Conservation (phyloP, 1,284 basidiomycete genomes). For the Lentinus polychrous region DNA sequence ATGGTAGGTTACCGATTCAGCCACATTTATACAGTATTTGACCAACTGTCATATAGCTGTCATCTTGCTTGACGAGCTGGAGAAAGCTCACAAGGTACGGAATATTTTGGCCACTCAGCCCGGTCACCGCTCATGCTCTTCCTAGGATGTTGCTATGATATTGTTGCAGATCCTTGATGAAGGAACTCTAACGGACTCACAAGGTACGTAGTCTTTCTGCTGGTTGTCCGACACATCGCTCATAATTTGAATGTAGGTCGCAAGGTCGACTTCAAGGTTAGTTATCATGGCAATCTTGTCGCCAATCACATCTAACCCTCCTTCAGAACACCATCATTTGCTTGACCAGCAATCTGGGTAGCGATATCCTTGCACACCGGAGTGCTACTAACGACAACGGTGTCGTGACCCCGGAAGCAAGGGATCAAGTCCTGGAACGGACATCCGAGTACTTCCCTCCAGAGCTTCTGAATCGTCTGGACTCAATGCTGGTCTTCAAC, state of each 20-base stretch:
- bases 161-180: slow-evolving; percentile 91
- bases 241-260: slow-evolving; percentile 14
- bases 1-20: slow-evolving; percentile 41
- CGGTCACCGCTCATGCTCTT: background rate
- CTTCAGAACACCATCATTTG: slow-evolving; percentile 77
- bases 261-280: slow-evolving; percentile 75
- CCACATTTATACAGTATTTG: background rate
- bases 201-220: slow-evolving; percentile 36
- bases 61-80: slow-evolving; percentile 81
- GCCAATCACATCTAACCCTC: slow-evolving; percentile 5
- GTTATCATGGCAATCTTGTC: slow-evolving; percentile 3
- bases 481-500: slow-evolving; percentile 87
- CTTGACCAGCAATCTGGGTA: slow-evolving; percentile 43
- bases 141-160: slow-evolving; percentile 81
- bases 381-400: slow-evolving; percentile 64
- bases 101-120: background rate
- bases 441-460: slow-evolving; percentile 82
- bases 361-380: slow-evolving; percentile 70
- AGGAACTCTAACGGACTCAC: slow-evolving; percentile 82
- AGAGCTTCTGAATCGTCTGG: slow-evolving; percentile 85
- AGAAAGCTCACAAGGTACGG: slow-evolving; percentile 79
- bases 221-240: background rate
- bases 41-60: slow-evolving; percentile 42
- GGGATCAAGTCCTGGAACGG: slow-evolving; percentile 65
- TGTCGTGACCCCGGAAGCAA: slow-evolving; percentile 57